Percentiles rank a stretch among this genome's conserved stretches.
Conservation (phyloP, 2,329 filamentous ascomycete species). For the Seiridium cupressi region DNA sequence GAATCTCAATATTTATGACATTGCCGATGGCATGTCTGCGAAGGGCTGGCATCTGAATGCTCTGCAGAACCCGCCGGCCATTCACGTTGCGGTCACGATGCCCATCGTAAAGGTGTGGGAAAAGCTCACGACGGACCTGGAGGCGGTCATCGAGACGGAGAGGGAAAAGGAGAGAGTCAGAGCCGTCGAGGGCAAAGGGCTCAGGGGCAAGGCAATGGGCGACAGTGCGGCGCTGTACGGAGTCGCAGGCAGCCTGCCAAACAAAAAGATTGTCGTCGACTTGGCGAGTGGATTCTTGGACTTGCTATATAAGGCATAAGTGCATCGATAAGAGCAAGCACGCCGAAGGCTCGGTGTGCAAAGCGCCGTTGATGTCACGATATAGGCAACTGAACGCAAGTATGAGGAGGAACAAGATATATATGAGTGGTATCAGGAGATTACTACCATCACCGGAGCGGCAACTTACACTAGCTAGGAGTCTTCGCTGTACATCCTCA, state of each 20-base stretch:
- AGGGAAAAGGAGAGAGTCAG: constrained; percentile 77
- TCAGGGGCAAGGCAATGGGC: constrained; percentile 66
- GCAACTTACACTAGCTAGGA: too few species aligned
- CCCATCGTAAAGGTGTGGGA: constrained; percentile 83
- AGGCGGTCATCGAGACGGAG: constrained; percentile 66
- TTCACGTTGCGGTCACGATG: constrained; percentile 91
- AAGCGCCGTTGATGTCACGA: neutral
- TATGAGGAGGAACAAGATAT: too few species aligned
- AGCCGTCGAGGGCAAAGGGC: constrained; percentile 65
- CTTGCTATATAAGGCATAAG: constrained; percentile 82
- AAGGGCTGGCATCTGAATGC: constrained; percentile 96
- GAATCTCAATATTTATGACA: constrained; percentile 88
- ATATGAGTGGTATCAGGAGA: too few species aligned
- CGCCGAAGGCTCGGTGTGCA: neutral
- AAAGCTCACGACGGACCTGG: constrained; percentile 70
- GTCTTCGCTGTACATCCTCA: too few species aligned
- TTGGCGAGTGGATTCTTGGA: constrained; percentile 90
- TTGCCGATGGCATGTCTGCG: constrained; percentile 81
- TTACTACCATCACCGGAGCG: too few species aligned
- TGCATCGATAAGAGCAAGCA: neutral
- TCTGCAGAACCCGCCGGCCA: constrained; percentile 84
- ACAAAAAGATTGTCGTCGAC: constrained; percentile 92
- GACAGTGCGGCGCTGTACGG: constrained; percentile 90
- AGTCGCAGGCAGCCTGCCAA: constrained; percentile 89
- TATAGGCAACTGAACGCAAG: too few species aligned